Percentiles rank a stretch among this genome's conserved stretches.
Evolutionary conservation across 2,329 filamentous ascomycete species (phyloP).

Genomic region (Cordyceps fumosorosea): DNA sequence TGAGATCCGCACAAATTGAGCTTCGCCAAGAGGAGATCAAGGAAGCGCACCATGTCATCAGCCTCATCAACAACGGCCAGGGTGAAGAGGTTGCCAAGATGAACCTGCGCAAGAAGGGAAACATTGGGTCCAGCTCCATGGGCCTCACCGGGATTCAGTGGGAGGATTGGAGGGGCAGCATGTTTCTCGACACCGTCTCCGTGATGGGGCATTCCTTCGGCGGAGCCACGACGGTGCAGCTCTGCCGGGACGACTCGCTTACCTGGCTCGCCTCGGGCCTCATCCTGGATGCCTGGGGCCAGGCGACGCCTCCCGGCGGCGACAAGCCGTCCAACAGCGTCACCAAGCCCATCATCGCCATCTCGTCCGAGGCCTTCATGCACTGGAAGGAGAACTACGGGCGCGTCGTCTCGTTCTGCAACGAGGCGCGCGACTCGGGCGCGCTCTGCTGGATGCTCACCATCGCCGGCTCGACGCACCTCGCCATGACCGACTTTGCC

Average conservation of each 20-base stretch:
- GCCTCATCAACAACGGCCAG: constrained; percentile 46
- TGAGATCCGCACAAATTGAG: constrained; percentile 56
- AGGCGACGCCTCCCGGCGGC: constrained; percentile 38
- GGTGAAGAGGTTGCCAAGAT: constrained; percentile 42
- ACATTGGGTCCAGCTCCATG: constrained; percentile 50
- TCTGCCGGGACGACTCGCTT: constrained; percentile 48
- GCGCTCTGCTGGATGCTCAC: constrained; percentile 44
- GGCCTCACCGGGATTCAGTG: constrained; percentile 51
- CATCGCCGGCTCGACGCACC: constrained; percentile 54
- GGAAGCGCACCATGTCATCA: constrained; percentile 52
- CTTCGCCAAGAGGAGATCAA: constrained; percentile 58
- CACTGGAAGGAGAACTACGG: constrained; percentile 61
- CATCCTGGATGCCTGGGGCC: constrained; percentile 60
- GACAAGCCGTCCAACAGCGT: constrained; percentile 38
- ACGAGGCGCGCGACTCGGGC: constrained; percentile 44
- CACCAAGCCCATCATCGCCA: constrained; percentile 50
- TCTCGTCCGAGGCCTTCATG: constrained; percentile 64
- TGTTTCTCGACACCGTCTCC: constrained; percentile 52
- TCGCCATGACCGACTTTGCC: constrained; percentile 61
- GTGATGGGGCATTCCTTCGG: constrained; percentile 62
- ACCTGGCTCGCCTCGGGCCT: constrained; percentile 56
- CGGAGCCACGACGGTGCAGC: constrained; percentile 56
- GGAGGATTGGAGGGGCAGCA: constrained; percentile 48
- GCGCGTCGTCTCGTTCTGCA: constrained; percentile 47
- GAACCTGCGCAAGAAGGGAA: constrained; percentile 52